Conservation (phyloP, 768 basidiomycete species). For the Mycena amicta region DNA sequence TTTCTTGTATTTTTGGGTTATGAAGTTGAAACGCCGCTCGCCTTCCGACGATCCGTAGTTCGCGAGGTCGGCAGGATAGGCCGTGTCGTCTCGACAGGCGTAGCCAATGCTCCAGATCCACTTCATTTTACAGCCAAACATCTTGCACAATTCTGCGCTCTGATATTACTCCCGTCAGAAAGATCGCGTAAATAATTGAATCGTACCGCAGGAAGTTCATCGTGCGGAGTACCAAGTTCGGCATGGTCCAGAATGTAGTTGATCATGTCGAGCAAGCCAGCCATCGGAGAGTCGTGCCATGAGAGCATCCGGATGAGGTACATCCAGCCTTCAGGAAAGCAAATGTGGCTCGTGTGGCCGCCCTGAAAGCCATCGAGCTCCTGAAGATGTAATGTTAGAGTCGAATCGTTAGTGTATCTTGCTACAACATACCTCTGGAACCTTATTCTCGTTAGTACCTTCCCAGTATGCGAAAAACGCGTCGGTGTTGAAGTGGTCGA, state of each 20-base stretch:
- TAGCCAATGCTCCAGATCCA: slow-evolving; percentile 17
- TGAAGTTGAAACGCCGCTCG: slow-evolving; percentile 19
- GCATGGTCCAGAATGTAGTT: slow-evolving; percentile 13
- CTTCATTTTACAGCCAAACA: slow-evolving; percentile 16
- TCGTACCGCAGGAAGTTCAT: slow-evolving; percentile 5
- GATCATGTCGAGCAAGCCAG: slow-evolving; percentile 16
- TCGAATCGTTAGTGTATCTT: not conserved
- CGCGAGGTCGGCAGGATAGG: slow-evolving; percentile 9
- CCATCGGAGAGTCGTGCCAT: slow-evolving; percentile 16
- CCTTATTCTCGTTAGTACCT: slow-evolving; percentile 6
- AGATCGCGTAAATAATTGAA: not conserved
- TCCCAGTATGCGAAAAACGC: slow-evolving; percentile 21
- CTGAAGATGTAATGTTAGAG: not conserved
- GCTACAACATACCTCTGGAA: slow-evolving; percentile 2
- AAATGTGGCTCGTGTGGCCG: slow-evolving; percentile 18
- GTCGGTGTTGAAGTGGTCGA: slow-evolving; percentile 18
- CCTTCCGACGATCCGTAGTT: slow-evolving; percentile 13
- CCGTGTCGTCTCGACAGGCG: slow-evolving; percentile 13
- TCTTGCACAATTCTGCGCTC: slow-evolving; percentile 12
- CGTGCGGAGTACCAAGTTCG: slow-evolving; percentile 10
- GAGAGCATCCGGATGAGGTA: slow-evolving; percentile 17
- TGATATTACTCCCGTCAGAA: not conserved
- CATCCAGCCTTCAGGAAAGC: slow-evolving; percentile 21
- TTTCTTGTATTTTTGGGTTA: slow-evolving; percentile 15
- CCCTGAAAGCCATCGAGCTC: slow-evolving; percentile 16